phyloP scores from a whole-genome alignment of 164 flowering plant genomes.

The Saururus chinensis region DNA sequence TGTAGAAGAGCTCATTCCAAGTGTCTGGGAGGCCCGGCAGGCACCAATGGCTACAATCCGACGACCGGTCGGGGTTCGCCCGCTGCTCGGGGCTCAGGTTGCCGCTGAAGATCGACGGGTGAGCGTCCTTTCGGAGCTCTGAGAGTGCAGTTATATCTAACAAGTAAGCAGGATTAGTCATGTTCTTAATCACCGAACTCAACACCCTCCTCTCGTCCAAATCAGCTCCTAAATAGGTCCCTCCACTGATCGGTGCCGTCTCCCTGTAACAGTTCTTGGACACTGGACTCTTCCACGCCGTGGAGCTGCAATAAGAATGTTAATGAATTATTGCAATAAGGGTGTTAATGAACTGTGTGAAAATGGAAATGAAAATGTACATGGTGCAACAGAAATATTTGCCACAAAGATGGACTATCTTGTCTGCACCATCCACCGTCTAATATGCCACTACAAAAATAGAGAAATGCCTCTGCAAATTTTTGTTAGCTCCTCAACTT shows the following conservation, averaged over 20 bases:
- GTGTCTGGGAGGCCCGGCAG: conserved; percentile 90
- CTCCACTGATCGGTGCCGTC: conserved; percentile 48
- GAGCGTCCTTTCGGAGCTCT: conserved; percentile 73
- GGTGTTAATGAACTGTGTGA: too few relatives aligned
- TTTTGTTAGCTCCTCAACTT: too few relatives aligned
- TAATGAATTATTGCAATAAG: too few relatives aligned
- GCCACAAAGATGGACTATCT: too few relatives aligned
- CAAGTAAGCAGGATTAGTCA: conserved; percentile 46
- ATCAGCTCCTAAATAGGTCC: conserved; percentile 36
- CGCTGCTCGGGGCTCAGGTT: conserved; percentile 41
- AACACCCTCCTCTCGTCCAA: conserved; percentile 64
- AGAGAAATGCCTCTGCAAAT: too few relatives aligned
- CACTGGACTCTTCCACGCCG: neutral
- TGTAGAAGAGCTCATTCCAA: conserved; percentile 45
- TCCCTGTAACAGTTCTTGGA: conserved; percentile 73
- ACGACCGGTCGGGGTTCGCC: conserved; percentile 49
- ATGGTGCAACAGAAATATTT: too few relatives aligned
- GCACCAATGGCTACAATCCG: conserved; percentile 97
- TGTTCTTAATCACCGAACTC: conserved; percentile 33
- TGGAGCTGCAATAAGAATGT: neutral
- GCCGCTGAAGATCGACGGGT: conserved; percentile 53
- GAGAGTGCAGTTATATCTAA: conserved; percentile 78
- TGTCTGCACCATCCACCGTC: too few relatives aligned
- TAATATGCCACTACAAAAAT: too few relatives aligned
- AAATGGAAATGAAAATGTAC: too few relatives aligned